Evolutionary conservation across 805 yeast genomes (phyloP), one percentile per base, ranked within the genome.

Genomic region (Yarrowia phangngaensis): DNA sequence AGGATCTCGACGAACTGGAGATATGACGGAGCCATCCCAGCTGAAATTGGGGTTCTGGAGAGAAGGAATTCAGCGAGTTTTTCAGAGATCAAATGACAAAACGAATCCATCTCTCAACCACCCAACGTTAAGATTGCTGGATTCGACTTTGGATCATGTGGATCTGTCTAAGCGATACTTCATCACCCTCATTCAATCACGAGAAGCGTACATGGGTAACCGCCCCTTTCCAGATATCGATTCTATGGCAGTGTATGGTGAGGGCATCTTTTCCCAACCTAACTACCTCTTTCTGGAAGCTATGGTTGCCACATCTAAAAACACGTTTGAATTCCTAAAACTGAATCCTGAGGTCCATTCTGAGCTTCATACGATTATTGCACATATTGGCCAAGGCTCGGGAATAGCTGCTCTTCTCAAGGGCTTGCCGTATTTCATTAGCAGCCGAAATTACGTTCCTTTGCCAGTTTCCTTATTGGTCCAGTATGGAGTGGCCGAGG

Each of bases 361-460:
- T 13, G 55, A 61, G 4, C 65, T 78, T 7, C 71, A 78, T 24
- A 85, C 82, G 53, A 73, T 81, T 8, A 74, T 79, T 8, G 92
- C 94, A 0, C 95, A 85, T 64, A 65, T 86, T 28, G 95, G 95
- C 6, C 94, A 86, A 62, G 84, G 92, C 1, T 75, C 82, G 0
- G 80, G 88, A 0, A 70, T 86, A 9, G 79, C 86, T 1, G 72
- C 82, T 2, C 70, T 76, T 63, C 69, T 86, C 11, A 66, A 82
- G 45, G 84, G 83, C 0, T 60, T 80, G 38, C 68, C 69, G 17
- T 83, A 72, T 62, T 80, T 78, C 61, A 80, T 84, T 0, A 60
- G 64, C 15, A 59, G 67, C 23, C 70, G 74, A 20, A 70, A 74
- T 51, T 73, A 70, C 33, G 70, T 83, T 11, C 71, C 78, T 24